These are phyloP conservation scores for Oryza coarctata DNA, from an alignment of 176 grass and related monocot species.

Conservation along the genomic window DNA sequence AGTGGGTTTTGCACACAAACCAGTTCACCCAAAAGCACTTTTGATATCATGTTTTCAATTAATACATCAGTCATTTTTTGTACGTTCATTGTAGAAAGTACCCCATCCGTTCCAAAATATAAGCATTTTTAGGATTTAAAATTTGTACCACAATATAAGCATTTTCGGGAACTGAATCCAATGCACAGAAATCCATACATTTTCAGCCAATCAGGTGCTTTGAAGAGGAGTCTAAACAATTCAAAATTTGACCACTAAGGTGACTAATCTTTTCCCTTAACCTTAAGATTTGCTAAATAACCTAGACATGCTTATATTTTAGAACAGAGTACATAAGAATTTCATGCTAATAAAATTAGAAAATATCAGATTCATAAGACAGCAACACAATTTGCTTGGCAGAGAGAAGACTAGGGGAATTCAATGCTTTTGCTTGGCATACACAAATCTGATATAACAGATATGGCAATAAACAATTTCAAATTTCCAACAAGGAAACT, in stretches of 20 bases:
- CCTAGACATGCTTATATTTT: too few relatives aligned
- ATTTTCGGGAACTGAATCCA: too few relatives aligned
- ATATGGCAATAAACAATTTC: background rate
- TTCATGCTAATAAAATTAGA: background rate
- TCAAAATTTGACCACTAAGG: too few relatives aligned
- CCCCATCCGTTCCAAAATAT: too few relatives aligned
- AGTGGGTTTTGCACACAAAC: background rate
- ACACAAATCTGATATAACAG: background rate
- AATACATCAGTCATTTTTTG: background rate
- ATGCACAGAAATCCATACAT: too few relatives aligned
- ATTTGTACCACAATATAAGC: too few relatives aligned
- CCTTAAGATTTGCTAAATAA: too few relatives aligned
- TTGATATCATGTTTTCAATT: background rate
- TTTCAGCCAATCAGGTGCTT: too few relatives aligned
- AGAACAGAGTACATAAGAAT: background rate
- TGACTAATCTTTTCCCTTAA: too few relatives aligned
- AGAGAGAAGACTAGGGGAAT: background rate
- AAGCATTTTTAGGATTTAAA: too few relatives aligned
- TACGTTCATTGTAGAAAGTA: background rate
- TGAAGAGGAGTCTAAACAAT: too few relatives aligned
- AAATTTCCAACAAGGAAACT: background rate
- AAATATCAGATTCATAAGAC: background rate
- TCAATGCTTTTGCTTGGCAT: background rate
- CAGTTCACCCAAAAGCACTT: background rate
- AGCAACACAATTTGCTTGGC: slow-evolving; percentile 9